phyloP scores from a whole-genome alignment of 148 eudicot species.

The Beta vulgaris region DNA sequence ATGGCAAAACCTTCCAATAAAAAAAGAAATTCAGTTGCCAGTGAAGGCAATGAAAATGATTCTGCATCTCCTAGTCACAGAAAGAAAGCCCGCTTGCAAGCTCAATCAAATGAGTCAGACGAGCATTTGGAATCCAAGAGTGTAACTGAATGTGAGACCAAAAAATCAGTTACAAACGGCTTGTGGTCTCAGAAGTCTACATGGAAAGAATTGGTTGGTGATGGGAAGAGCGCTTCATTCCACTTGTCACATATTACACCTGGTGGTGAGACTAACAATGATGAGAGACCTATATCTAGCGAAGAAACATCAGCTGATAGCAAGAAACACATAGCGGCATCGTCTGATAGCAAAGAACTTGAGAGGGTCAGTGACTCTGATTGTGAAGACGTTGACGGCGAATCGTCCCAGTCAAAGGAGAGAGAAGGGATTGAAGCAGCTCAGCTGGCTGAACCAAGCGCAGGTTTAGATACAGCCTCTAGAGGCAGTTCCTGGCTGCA shows the following conservation, averaged over 20 bases:
- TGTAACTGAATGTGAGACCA: slow-evolving; percentile 23
- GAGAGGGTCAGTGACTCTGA: neutral
- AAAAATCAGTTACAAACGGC: slow-evolving; percentile 20
- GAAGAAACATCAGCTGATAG: slow-evolving; percentile 2
- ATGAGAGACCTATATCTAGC: slow-evolving; percentile 30
- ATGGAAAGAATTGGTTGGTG: slow-evolving; percentile 47
- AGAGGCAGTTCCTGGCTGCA: slow-evolving; percentile 63
- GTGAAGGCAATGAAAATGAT: slow-evolving; percentile 24
- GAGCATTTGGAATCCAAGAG: neutral
- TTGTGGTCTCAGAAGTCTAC: slow-evolving; percentile 42
- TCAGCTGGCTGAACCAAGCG: slow-evolving; percentile 12
- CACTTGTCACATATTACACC: slow-evolving; percentile 36
- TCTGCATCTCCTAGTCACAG: slow-evolving; percentile 19
- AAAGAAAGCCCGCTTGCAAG: slow-evolving; percentile 23
- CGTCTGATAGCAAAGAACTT: slow-evolving; percentile 22
- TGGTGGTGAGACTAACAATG: slow-evolving; percentile 21
- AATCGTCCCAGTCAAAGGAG: slow-evolving; percentile 19
- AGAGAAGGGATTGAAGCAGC: slow-evolving; percentile 17
- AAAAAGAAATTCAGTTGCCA: slow-evolving; percentile 49
- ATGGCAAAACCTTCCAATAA: slow-evolving; percentile 31
- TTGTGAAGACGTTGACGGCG: slow-evolving; percentile 19
- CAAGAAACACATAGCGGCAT: slow-evolving; percentile 7
- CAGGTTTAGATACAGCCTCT: slow-evolving; percentile 25
- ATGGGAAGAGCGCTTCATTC: slow-evolving; percentile 36
- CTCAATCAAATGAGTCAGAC: slow-evolving; percentile 21